These are phyloP conservation scores for Pneumocystis wakefieldiae DNA, from an alignment of 1,139 yeast species.

Conservation along the genomic window DNA sequence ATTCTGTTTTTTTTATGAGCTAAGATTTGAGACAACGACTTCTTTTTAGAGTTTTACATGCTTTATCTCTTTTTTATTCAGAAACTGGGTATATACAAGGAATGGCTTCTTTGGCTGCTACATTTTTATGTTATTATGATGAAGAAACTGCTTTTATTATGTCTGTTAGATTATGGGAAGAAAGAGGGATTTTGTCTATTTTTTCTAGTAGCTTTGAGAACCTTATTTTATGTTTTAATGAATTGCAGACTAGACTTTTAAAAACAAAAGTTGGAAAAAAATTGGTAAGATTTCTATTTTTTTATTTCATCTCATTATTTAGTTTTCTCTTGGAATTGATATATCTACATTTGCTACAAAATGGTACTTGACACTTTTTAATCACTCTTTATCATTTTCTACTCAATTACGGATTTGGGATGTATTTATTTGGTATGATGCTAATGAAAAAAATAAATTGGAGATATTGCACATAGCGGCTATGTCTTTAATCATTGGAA, in stretches of 20 bases:
- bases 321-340: conserved; percentile 11
- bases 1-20: background rate
- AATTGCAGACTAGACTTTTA: conserved; percentile 6
- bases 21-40: conserved; percentile 10
- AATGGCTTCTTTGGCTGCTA: conserved; percentile 18
- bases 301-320: background rate
- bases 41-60: conserved; percentile 17
- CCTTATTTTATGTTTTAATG: conserved; percentile 12
- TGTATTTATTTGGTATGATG: conserved; percentile 11
- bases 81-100: conserved; percentile 18
- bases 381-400: conserved; percentile 15
- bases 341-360: conserved; percentile 16
- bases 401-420: conserved; percentile 18
- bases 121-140: conserved; percentile 16
- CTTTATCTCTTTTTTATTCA: conserved; percentile 14
- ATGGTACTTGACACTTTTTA: conserved; percentile 17
- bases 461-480: conserved; percentile 13
- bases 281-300: conserved; percentile 5
- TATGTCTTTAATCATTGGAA: conserved; percentile 7
- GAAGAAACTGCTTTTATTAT: conserved; percentile 15
- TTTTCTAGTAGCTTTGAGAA: conserved; percentile 13
- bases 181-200: conserved; percentile 10
- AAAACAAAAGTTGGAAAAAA: conserved; percentile 8
- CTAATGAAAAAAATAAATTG: conserved; percentile 2
- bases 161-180: conserved; percentile 13